A percentile compares a stretch with the other conserved stretches of the same genome.
Conservation (phyloP, 2,329 filamentous ascomycete species). For the Scopulariopsis brevicaulis region DNA sequence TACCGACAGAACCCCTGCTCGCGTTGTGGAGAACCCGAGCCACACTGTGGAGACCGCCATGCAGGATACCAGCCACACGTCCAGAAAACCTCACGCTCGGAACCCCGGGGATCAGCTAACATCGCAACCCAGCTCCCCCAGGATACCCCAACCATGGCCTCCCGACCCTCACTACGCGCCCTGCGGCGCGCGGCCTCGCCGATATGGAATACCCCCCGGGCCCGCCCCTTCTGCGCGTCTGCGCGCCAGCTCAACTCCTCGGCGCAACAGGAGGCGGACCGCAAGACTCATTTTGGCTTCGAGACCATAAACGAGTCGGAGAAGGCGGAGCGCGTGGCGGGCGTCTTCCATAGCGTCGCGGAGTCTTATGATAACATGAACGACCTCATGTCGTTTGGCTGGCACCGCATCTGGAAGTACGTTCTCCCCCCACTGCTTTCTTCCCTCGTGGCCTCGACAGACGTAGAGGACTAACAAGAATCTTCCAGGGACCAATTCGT, state of each 20-base stretch:
- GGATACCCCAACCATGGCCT: constrained; percentile 1
- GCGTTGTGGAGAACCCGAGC: background rate
- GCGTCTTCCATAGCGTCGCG: constrained; percentile 91
- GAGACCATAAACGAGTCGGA: constrained; percentile 71
- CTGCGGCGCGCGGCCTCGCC: constrained; percentile 3
- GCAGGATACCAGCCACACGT: background rate
- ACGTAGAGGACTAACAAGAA: constrained; percentile 6
- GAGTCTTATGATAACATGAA: constrained; percentile 97
- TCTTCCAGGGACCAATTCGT: constrained; percentile 75
- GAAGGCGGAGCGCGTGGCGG: constrained; percentile 62
- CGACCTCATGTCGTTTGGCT: constrained; percentile 95
- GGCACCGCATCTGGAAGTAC: constrained; percentile 88
- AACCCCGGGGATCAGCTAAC: background rate
- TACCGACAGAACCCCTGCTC: background rate
- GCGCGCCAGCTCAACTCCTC: constrained; percentile 7
- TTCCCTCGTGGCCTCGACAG: background rate
- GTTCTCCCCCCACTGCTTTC: constrained; percentile 12
- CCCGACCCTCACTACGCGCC: constrained; percentile 5
- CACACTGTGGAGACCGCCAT: background rate
- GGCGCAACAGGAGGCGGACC: constrained; percentile 24
- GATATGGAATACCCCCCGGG: constrained; percentile 4
- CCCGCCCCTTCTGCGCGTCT: constrained; percentile 7
- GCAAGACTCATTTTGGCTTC: constrained; percentile 83
- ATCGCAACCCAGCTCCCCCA: background rate
- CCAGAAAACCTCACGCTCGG: background rate